Conservation (phyloP, 257 asterid genomes). For the Mitragyna speciosa region DNA sequence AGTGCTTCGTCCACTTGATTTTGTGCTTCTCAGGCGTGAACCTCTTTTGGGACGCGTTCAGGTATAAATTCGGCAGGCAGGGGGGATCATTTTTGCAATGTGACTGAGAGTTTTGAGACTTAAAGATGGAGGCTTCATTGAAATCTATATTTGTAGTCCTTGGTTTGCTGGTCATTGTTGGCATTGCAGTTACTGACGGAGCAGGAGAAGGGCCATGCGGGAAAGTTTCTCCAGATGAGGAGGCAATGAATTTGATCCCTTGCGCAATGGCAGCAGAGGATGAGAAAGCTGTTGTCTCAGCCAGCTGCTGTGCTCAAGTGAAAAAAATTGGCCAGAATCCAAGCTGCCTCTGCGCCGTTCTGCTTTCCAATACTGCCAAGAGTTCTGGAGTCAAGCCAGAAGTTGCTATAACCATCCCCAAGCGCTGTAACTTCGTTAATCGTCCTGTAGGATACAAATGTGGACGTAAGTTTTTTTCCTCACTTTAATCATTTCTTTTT, state of each 20-base stretch:
- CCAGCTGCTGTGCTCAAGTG: conserved; percentile 38
- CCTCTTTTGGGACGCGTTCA: neutral
- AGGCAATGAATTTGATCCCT: conserved; percentile 40
- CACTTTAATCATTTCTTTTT: conserved; percentile 19
- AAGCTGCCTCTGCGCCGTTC: conserved; percentile 51
- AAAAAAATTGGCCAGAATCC: conserved; percentile 43
- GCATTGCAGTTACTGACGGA: conserved; percentile 10
- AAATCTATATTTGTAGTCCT: conserved; percentile 5
- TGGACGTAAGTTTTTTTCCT: conserved; percentile 36
- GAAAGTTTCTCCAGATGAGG: conserved; percentile 29
- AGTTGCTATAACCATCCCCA: conserved; percentile 55
- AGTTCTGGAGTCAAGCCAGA: conserved; percentile 42
- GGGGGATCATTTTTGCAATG: neutral
- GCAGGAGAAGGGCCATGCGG: conserved; percentile 20
- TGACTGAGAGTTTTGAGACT: neutral
- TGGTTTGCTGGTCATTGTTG: conserved; percentile 1
- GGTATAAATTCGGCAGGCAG: neutral
- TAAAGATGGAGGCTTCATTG: conserved; percentile 10
- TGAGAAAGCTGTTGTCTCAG: conserved; percentile 28
- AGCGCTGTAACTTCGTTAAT: conserved; percentile 54
- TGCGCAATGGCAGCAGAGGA: conserved; percentile 36
- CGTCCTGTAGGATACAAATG: conserved; percentile 68
- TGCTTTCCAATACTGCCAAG: conserved; percentile 55
- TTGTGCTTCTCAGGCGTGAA: neutral
- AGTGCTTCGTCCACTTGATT: conserved; percentile 17